These are phyloP conservation scores for Dryas drummondii DNA, from an alignment of 306 rosid genomes.

Conservation along the genomic window DNA sequence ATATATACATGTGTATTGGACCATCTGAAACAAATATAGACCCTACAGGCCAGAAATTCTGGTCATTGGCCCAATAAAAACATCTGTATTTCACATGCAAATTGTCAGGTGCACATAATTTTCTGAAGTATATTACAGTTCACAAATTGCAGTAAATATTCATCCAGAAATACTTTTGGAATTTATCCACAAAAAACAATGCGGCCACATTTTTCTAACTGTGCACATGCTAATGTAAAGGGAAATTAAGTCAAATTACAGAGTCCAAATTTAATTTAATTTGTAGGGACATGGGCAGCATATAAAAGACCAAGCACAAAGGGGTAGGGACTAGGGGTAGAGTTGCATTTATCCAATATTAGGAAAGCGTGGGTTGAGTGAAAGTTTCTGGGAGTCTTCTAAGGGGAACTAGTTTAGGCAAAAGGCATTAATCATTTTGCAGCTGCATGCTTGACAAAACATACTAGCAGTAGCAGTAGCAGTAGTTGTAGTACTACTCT, in stretches of 20 bases:
- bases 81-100: not conserved
- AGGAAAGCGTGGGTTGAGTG: conserved; percentile 1
- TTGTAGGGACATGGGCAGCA: not conserved
- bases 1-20: not conserved
- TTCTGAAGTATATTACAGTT: not conserved
- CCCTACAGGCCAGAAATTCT: not conserved
- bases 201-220: not conserved
- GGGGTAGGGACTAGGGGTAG: not conserved
- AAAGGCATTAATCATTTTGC: not conserved
- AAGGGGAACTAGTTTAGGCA: conserved; percentile 3
- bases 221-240: not conserved
- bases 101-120: not conserved
- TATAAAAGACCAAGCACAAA: not conserved
- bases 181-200: not conserved
- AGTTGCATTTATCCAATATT: not conserved
- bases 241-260: too few relatives aligned
- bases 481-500: not conserved
- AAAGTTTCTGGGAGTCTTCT: not conserved
- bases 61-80: not conserved
- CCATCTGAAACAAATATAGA: not conserved
- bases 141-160: not conserved
- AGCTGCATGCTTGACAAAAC: not conserved
- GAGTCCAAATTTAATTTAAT: too few relatives aligned
- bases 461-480: not conserved
- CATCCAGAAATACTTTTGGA: not conserved